A percentile compares a stretch with the other conserved stretches of the same genome.
Conservation (phyloP, 2,329 filamentous ascomycete species). For the Clarireedia homoeocarpa region DNA sequence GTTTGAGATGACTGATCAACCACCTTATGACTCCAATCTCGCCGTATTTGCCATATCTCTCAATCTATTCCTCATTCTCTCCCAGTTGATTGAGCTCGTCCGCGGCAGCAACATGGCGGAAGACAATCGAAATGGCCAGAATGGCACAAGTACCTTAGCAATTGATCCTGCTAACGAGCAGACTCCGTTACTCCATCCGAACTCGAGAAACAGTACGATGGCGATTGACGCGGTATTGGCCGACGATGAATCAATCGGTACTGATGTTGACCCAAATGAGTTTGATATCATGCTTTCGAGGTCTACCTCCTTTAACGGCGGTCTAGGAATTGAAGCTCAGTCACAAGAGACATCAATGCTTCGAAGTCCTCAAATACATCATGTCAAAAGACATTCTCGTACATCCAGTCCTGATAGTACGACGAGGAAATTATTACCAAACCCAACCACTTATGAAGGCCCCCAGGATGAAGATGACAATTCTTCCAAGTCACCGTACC, state of each 20-base stretch:
- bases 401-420: constrained; percentile 16
- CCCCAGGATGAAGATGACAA: constrained; percentile 10
- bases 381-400: constrained; percentile 9
- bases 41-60: neutral
- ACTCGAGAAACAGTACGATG: constrained; percentile 8
- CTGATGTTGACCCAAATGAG: constrained; percentile 26
- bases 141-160: neutral
- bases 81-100: neutral
- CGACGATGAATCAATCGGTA: constrained; percentile 16
- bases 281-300: constrained; percentile 25
- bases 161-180: neutral
- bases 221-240: neutral
- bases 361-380: constrained; percentile 23
- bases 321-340: constrained; percentile 24
- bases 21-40: neutral
- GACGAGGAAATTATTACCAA: constrained; percentile 18
- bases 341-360: constrained; percentile 28
- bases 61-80: neutral
- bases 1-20: neutral
- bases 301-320: constrained; percentile 24
- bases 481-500: constrained; percentile 24
- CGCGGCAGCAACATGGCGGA: neutral
- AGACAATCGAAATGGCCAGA: neutral
- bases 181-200: constrained; percentile 7
- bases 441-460: constrained; percentile 8